A percentile compares a stretch with the other conserved stretches of the same genome.
These are phyloP conservation scores for Wallacemonas sp. DNA, from an alignment of 208 protist species.

Conservation along the genomic window DNA sequence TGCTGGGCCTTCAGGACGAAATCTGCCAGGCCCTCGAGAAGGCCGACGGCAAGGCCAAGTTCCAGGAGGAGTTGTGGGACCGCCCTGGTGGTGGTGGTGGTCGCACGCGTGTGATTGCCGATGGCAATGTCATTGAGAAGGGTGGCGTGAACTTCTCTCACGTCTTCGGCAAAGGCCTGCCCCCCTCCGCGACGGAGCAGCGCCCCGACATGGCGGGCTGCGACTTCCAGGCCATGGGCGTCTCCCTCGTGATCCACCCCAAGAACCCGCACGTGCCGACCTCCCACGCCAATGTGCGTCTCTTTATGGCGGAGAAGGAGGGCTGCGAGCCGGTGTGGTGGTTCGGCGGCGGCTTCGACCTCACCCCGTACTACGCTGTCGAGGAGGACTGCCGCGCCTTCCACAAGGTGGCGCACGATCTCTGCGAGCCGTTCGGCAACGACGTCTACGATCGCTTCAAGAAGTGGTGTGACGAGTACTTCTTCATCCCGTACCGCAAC, in stretches of 20 bases:
- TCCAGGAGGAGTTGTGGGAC: slow-evolving; percentile 63
- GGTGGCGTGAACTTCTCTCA: slow-evolving; percentile 81
- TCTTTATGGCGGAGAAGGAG: slow-evolving; percentile 68
- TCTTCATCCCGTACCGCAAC: slow-evolving; percentile 66
- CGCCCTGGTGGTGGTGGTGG: slow-evolving; percentile 60
- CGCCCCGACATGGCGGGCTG: slow-evolving; percentile 37
- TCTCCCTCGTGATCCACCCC: slow-evolving; percentile 85
- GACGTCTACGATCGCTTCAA: slow-evolving; percentile 74
- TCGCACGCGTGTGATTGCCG: slow-evolving; percentile 52
- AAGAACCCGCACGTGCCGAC: slow-evolving; percentile 81
- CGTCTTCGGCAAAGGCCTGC: slow-evolving; percentile 57
- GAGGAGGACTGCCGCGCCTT: slow-evolving; percentile 71
- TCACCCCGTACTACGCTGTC: slow-evolving; percentile 84
- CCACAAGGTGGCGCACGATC: slow-evolving; percentile 44
- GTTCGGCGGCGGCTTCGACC: slow-evolving; percentile 91
- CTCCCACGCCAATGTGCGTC: slow-evolving; percentile 86
- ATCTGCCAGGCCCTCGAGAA: slow-evolving; percentile 53
- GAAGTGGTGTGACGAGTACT: slow-evolving; percentile 85
- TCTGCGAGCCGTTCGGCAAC: slow-evolving; percentile 50
- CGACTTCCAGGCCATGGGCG: slow-evolving; percentile 75
- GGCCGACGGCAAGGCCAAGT: slow-evolving; percentile 41
- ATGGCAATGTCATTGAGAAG: slow-evolving; percentile 68
- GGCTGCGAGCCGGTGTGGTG: slow-evolving; percentile 66
- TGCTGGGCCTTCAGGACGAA: slow-evolving; percentile 45
- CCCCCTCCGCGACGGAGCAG: slow-evolving; percentile 34